phyloP scores from a whole-genome alignment of 345 rosid species.

The Turritis glabra region DNA sequence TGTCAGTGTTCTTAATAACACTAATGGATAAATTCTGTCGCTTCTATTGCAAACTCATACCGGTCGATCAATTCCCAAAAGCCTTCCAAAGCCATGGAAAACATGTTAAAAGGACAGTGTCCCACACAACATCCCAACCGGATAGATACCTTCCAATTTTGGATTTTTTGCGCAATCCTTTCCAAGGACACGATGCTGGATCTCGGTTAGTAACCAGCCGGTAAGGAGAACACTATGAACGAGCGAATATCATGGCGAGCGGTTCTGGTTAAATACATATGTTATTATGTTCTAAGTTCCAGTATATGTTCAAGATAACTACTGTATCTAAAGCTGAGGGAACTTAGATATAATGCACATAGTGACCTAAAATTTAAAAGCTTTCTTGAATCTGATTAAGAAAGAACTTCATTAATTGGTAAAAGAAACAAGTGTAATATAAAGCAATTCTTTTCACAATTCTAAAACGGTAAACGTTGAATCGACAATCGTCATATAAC shows the following conservation, averaged over 20 bases:
- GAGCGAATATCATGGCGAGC: not conserved
- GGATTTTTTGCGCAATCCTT: not conserved
- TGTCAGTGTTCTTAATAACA: not conserved
- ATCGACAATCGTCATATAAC: conserved; percentile 16
- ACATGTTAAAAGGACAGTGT: too few species aligned
- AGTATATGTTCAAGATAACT: not conserved
- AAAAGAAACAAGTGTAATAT: conserved; percentile 10
- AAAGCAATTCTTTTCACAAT: conserved; percentile 18
- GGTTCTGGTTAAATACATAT: not conserved
- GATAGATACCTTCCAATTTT: too few species aligned
- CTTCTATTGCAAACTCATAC: not conserved
- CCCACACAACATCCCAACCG: too few species aligned
- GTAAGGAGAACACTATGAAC: not conserved
- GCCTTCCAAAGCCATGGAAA: too few species aligned
- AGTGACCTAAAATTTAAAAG: not conserved
- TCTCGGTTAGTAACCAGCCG: not conserved
- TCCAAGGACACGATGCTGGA: not conserved
- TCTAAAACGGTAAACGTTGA: conserved; percentile 11
- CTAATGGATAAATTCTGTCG: not conserved
- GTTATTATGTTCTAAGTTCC: not conserved
- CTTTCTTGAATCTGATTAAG: conserved; percentile 10
- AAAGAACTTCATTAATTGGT: conserved; percentile 28
- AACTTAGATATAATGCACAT: not conserved
- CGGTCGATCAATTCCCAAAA: not conserved
- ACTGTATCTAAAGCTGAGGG: not conserved